Conservation (phyloP, 2,329 filamentous ascomycete species). For the Proliferodiscus dingleyae region DNA sequence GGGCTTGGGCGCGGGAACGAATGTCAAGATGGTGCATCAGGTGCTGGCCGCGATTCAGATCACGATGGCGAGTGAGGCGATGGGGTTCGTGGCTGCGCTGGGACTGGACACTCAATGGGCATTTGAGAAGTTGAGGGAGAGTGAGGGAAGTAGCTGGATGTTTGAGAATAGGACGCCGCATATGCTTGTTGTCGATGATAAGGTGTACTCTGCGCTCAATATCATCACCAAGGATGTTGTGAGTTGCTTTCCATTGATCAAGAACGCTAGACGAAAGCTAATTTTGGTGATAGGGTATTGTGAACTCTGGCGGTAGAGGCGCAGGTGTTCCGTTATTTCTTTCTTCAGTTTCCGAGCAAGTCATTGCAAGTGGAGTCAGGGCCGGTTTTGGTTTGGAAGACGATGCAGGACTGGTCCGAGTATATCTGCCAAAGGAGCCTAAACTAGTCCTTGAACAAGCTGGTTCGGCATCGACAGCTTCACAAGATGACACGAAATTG, state of each 20-base stretch:
- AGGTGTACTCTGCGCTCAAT: constrained; percentile 32
- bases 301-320: constrained; percentile 28
- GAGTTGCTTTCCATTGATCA: constrained; percentile 7
- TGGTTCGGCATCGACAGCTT: constrained; percentile 3
- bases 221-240: constrained; percentile 36
- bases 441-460: constrained; percentile 19
- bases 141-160: constrained; percentile 41
- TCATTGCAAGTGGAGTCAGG: constrained; percentile 17
- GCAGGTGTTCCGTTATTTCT: constrained; percentile 35
- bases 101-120: constrained; percentile 44
- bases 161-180: constrained; percentile 52
- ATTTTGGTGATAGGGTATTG: constrained; percentile 20
- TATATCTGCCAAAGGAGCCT: constrained; percentile 21
- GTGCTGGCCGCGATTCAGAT: constrained; percentile 61
- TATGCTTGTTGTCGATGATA: constrained; percentile 47
- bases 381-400: constrained; percentile 21
- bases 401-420: constrained; percentile 20
- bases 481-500: constrained; percentile 24
- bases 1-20: constrained; percentile 54
- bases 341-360: constrained; percentile 33
- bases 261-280: not conserved
- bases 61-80: constrained; percentile 52
- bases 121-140: constrained; percentile 34
- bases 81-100: constrained; percentile 53
- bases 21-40: constrained; percentile 62